Conservation (phyloP, 2,329 filamentous ascomycete genomes). For the Camillea tinctor region DNA sequence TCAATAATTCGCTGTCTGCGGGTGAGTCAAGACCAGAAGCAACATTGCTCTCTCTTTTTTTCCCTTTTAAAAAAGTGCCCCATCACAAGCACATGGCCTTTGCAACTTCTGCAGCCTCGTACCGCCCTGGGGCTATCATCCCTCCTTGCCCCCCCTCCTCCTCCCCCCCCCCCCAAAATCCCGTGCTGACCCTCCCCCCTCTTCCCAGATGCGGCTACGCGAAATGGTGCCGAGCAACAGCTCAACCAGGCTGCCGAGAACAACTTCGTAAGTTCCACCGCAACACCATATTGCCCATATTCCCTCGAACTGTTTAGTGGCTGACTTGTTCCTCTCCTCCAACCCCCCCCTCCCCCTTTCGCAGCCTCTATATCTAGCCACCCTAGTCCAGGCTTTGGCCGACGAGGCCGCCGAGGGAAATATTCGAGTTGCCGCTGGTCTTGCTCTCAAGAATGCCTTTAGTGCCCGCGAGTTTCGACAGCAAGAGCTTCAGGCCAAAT, state of each 20-base stretch:
- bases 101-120: slow-evolving; percentile 12
- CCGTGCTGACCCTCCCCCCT: slow-evolving; percentile 35
- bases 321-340: slow-evolving; percentile 14
- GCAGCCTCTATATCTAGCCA: slow-evolving; percentile 82
- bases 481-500: slow-evolving; percentile 89
- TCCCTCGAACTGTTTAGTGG: slow-evolving; percentile 9
- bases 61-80: neutral
- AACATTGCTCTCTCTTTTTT: neutral
- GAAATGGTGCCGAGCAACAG: slow-evolving; percentile 91
- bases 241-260: slow-evolving; percentile 87
- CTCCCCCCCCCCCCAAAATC: slow-evolving; percentile 13
- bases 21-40: slow-evolving; percentile 56
- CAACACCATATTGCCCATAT: slow-evolving; percentile 13
- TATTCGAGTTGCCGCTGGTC: slow-evolving; percentile 90
- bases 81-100: neutral
- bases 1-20: slow-evolving; percentile 92
- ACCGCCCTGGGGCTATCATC: slow-evolving; percentile 2
- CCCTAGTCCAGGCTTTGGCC: slow-evolving; percentile 89
- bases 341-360: too few relatives aligned
- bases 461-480: slow-evolving; percentile 89
- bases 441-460: slow-evolving; percentile 98
- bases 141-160: slow-evolving; percentile 21
- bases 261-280: slow-evolving; percentile 74
- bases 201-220: slow-evolving; percentile 75
- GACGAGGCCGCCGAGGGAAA: slow-evolving; percentile 81